A percentile compares a stretch with the other conserved stretches of the same genome.
Evolutionary conservation across 768 basidiomycete species (phyloP).

Genomic region (Dacryopinax spathularia): DNA sequence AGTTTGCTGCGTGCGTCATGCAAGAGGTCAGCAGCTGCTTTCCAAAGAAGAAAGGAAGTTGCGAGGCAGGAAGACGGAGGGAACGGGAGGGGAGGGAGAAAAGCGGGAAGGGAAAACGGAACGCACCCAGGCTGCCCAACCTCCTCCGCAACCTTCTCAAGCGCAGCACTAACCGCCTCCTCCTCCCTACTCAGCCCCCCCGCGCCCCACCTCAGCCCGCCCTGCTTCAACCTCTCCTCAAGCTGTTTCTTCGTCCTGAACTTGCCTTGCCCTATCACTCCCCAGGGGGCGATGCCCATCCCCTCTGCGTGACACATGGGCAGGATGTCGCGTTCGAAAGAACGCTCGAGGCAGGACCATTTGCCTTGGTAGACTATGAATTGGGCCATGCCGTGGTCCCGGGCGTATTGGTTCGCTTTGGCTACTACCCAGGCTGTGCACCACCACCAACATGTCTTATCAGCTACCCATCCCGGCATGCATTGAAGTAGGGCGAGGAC

Average conservation of each 20-base stretch:
- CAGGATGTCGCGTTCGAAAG: conserved; percentile 32
- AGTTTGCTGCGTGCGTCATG: neutral
- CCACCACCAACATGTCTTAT: too few relatives aligned
- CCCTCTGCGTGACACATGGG: conserved; percentile 23
- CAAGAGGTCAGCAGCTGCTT: neutral
- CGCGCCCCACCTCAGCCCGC: neutral
- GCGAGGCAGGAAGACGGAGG: too few relatives aligned
- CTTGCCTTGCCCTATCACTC: conserved; percentile 30
- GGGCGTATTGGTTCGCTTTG: conserved; percentile 28
- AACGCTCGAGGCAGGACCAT: conserved; percentile 23
- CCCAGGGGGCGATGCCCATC: conserved; percentile 33
- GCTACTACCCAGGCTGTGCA: conserved; percentile 29
- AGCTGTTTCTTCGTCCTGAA: conserved; percentile 28
- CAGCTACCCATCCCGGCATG: neutral
- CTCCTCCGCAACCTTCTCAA: conserved; percentile 39
- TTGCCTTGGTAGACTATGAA: conserved; percentile 33
- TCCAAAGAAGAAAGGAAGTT: too few relatives aligned
- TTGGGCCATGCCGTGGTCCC: conserved; percentile 27
- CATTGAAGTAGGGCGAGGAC: neutral
- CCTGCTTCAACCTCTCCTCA: neutral
- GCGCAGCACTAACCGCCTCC: conserved; percentile 28
- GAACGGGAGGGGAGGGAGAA: too few relatives aligned
- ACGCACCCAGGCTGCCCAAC: conserved; percentile 23
- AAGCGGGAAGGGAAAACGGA: neutral
- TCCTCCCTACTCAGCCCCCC: conserved; percentile 35